Evolutionary conservation across 306 rosid species (phyloP).

Genomic region (Rosa lucieae): DNA sequence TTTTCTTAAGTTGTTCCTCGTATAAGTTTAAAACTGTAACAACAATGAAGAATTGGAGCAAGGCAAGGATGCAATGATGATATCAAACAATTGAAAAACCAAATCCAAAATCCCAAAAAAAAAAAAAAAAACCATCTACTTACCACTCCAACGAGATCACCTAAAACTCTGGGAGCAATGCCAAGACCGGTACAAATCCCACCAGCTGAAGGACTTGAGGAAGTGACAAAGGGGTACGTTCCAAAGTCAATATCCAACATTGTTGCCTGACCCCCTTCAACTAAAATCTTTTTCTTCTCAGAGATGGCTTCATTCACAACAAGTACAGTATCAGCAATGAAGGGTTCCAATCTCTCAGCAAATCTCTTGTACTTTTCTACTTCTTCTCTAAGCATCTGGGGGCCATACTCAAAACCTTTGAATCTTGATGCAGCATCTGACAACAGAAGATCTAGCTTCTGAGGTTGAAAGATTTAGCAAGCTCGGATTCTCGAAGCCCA

Average conservation of each 20-base stretch:
- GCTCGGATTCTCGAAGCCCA: conserved; percentile 88
- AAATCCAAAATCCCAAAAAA: not conserved
- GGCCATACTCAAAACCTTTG: conserved; percentile 65
- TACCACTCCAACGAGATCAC: conserved; percentile 97
- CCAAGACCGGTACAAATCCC: conserved; percentile 99
- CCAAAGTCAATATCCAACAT: conserved; percentile 98
- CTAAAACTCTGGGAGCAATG: conserved; percentile 86
- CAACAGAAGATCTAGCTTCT: conserved; percentile 75
- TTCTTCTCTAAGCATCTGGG: conserved; percentile 73
- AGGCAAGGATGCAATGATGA: not conserved
- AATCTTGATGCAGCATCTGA: conserved; percentile 79
- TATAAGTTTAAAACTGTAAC: not conserved
- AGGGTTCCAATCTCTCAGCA: conserved; percentile 94
- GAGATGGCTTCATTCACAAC: conserved; percentile 79
- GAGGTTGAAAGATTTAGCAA: conserved; percentile 85
- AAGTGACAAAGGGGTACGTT: conserved; percentile 93
- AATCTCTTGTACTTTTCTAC: conserved; percentile 87
- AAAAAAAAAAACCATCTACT: conserved; percentile 26
- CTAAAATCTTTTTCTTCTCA: conserved; percentile 77
- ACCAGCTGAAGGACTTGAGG: conserved; percentile 98
- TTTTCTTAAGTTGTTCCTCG: not conserved
- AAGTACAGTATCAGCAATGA: conserved; percentile 75
- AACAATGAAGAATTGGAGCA: not conserved
- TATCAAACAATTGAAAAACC: not conserved
- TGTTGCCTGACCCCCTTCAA: conserved; percentile 98